Evolutionary conservation across 2,329 filamentous ascomycete species (phyloP).

Genomic region (Tolypocladium inflatum): DNA sequence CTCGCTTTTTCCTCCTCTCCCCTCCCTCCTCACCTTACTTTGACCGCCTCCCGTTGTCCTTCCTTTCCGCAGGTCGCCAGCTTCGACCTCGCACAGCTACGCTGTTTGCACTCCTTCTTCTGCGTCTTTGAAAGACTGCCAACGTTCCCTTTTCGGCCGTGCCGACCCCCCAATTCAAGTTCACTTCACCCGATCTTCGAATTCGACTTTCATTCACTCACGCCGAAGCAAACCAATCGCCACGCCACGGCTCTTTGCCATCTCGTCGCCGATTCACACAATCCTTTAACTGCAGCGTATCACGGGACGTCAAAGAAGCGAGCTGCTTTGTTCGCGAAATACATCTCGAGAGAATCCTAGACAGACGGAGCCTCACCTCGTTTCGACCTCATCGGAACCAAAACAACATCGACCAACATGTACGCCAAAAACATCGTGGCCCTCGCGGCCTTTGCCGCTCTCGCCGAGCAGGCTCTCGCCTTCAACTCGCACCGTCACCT

Average conservation of each 20-base stretch:
- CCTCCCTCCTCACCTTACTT: not conserved
- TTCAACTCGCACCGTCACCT: slow-evolving; percentile 31
- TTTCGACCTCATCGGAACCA: not conserved
- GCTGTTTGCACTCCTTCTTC: slow-evolving; percentile 25
- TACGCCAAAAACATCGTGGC: slow-evolving; percentile 30
- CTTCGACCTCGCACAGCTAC: slow-evolving; percentile 14
- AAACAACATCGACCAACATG: slow-evolving; percentile 24
- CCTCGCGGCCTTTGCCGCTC: slow-evolving; percentile 31
- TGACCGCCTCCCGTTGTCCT: slow-evolving; percentile 8
- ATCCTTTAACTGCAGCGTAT: not conserved
- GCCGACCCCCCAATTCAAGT: slow-evolving; percentile 12
- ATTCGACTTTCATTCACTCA: not conserved
- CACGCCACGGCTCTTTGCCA: not conserved
- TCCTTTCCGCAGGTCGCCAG: slow-evolving; percentile 12
- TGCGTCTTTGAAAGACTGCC: slow-evolving; percentile 45
- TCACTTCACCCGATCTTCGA: not conserved
- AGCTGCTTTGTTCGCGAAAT: not conserved
- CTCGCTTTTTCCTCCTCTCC: not conserved
- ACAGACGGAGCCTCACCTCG: not conserved
- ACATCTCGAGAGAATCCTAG: not conserved
- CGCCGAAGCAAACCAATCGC: not conserved
- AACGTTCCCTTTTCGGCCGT: slow-evolving; percentile 22
- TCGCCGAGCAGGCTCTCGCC: slow-evolving; percentile 33
- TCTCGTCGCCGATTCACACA: not conserved
- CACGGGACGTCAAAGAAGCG: not conserved